These are phyloP conservation scores for Chaetomiaceae sp. DNA, from an alignment of 2,329 filamentous ascomycete species.

Conservation along the genomic window DNA sequence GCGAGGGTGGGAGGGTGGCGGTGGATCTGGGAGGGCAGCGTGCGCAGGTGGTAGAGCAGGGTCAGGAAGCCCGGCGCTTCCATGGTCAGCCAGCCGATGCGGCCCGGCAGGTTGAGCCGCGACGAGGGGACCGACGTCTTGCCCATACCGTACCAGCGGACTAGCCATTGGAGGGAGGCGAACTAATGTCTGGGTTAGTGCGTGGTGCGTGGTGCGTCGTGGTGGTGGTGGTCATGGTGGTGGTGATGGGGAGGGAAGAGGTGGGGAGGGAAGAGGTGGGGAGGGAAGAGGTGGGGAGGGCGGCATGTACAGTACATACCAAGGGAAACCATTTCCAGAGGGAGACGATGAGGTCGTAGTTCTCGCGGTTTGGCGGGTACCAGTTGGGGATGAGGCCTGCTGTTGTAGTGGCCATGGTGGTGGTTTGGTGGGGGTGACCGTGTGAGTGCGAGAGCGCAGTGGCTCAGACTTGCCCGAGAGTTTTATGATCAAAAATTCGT, in stretches of 20 bases:
- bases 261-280: constrained; percentile 31
- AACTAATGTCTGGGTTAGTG: no score
- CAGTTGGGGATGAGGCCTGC: constrained; percentile 51
- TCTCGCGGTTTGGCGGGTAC: constrained; percentile 54
- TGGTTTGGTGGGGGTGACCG: not conserved
- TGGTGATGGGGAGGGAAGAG: no score
- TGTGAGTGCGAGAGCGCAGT: no score
- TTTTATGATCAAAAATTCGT: no score
- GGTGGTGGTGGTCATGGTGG: no score
- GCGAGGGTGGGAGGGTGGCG: constrained; percentile 34
- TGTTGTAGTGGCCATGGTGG: constrained; percentile 18
- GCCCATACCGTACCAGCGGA: constrained; percentile 83
- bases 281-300: not conserved
- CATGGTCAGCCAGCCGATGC: constrained; percentile 83
- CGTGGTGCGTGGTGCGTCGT: no score
- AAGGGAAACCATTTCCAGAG: constrained; percentile 54
- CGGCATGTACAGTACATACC: constrained; percentile 35
- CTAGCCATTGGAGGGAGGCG: constrained; percentile 67
- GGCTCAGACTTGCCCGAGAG: no score
- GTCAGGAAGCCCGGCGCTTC: constrained; percentile 74
- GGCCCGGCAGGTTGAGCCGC: constrained; percentile 80
- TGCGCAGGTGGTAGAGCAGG: constrained; percentile 73
- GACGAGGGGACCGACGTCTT: constrained; percentile 80
- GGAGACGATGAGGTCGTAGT: constrained; percentile 51
- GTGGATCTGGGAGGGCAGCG: constrained; percentile 56